phyloP scores from a whole-genome alignment of 2,329 filamentous ascomycete species.

The Stenocarpella maydis region DNA sequence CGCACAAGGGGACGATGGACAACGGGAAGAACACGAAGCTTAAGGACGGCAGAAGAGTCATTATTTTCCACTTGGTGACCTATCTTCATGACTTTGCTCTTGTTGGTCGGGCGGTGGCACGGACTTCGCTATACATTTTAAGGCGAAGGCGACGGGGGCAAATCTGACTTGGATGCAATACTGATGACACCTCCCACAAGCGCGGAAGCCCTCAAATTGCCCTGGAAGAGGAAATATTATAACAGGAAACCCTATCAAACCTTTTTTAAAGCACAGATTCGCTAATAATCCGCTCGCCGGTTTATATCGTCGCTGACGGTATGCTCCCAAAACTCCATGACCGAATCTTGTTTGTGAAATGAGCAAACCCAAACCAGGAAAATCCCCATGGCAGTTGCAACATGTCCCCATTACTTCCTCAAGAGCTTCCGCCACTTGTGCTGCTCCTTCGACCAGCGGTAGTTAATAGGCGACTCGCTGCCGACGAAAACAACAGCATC shows the following conservation, averaged over 20 bases:
- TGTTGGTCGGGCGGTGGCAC: neutral
- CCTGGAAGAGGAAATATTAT: neutral
- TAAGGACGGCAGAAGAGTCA: neutral
- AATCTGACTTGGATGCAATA: neutral
- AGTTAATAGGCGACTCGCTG: constrained; percentile 43
- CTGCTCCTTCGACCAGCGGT: constrained; percentile 35
- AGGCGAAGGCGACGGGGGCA: neutral
- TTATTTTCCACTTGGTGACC: neutral
- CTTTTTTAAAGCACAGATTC: neutral
- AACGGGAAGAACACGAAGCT: neutral
- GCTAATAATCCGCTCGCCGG: neutral
- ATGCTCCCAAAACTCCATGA: neutral
- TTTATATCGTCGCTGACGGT: neutral
- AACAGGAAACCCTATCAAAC: neutral
- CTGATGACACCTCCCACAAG: neutral
- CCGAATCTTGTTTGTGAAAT: neutral
- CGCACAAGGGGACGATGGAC: neutral
- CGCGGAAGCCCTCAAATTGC: neutral
- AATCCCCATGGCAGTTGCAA: neutral
- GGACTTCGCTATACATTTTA: neutral
- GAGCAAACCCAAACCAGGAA: neutral
- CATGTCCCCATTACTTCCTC: neutral
- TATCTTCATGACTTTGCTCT: neutral
- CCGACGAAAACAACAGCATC: constrained; percentile 45
- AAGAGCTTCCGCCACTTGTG: constrained; percentile 21